Percentiles rank a stretch among this genome's conserved stretches.
Evolutionary conservation across 2,329 filamentous ascomycete species (phyloP).

Genomic region (Aspergillus terreus): DNA sequence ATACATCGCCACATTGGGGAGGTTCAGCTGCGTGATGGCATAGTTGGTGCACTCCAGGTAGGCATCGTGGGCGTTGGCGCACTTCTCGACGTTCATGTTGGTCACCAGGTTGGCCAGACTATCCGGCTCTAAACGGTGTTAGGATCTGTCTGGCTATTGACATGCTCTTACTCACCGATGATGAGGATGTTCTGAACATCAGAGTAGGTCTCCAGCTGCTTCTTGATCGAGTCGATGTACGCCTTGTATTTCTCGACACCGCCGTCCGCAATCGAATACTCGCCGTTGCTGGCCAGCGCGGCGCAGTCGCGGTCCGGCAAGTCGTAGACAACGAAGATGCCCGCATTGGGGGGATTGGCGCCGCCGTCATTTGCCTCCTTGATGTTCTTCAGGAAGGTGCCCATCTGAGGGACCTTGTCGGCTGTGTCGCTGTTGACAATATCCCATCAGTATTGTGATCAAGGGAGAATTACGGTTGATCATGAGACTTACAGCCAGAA

Average conservation of each 20-base stretch:
- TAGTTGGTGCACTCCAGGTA: conserved; percentile 57
- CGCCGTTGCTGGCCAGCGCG: conserved; percentile 61
- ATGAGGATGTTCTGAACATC: conserved; percentile 50
- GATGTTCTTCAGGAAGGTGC: conserved; percentile 47
- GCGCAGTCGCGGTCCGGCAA: conserved; percentile 62
- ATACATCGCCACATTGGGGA: conserved; percentile 62
- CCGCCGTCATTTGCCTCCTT: conserved; percentile 46
- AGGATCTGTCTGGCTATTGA: conserved; percentile 19
- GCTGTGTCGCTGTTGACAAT: conserved; percentile 39
- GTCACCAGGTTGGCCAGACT: conserved; percentile 62
- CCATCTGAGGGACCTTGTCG: conserved; percentile 49
- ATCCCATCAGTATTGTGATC: not conserved
- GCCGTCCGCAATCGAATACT: conserved; percentile 54
- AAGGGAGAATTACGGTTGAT: not conserved
- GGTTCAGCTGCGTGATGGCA: conserved; percentile 54
- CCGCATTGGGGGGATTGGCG: conserved; percentile 45
- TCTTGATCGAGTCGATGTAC: conserved; percentile 54
- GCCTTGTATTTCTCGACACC: conserved; percentile 50
- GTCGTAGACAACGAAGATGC: conserved; percentile 60
- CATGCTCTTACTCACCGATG: conserved; percentile 38
- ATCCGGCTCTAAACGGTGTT: conserved; percentile 54
- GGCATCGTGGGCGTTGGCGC: conserved; percentile 50
- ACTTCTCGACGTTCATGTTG: conserved; percentile 54
- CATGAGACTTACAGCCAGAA: conserved; percentile 47
- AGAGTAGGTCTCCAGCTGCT: conserved; percentile 52